Conservation (phyloP, 352 stramenopile genomes). For the Phytophthora cactorum region DNA sequence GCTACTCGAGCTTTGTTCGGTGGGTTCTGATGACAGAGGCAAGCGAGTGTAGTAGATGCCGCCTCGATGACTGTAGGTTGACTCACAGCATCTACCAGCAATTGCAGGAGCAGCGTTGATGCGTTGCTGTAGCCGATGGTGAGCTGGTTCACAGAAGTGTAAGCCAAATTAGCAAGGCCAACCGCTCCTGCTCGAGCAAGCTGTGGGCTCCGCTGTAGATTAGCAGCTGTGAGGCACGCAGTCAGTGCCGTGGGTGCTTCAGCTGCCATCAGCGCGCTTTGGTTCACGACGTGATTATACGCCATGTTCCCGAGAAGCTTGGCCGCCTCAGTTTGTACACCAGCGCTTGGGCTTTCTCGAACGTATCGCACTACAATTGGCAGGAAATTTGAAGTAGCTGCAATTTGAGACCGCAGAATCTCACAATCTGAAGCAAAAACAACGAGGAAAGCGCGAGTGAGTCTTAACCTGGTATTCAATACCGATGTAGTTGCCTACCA, state of each 20-base stretch:
- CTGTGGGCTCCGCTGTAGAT: constrained; percentile 36
- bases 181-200: constrained; percentile 60
- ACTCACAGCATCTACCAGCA: constrained; percentile 60
- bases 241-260: constrained; percentile 60
- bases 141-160: constrained; percentile 75
- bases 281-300: constrained; percentile 74
- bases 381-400: constrained; percentile 63
- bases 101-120: constrained; percentile 63
- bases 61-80: constrained; percentile 54
- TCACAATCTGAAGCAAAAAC: constrained; percentile 69
- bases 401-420: constrained; percentile 74
- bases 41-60: constrained; percentile 49
- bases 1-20: constrained; percentile 70
- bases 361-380: constrained; percentile 59
- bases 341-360: constrained; percentile 39
- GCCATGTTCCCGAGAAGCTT: constrained; percentile 75
- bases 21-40: constrained; percentile 66
- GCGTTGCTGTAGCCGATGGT: constrained; percentile 78
- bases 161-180: constrained; percentile 67
- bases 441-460: constrained; percentile 6
- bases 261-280: constrained; percentile 65
- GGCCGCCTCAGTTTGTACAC: constrained; percentile 58
- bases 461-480: neutral
- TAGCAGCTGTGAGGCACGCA: constrained; percentile 36
- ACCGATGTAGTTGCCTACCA: constrained; percentile 37